A percentile compares a stretch with the other conserved stretches of the same genome.
phyloP scores from a whole-genome alignment of 2,329 filamentous ascomycete species.

The Ascocoryne sarcoides region DNA sequence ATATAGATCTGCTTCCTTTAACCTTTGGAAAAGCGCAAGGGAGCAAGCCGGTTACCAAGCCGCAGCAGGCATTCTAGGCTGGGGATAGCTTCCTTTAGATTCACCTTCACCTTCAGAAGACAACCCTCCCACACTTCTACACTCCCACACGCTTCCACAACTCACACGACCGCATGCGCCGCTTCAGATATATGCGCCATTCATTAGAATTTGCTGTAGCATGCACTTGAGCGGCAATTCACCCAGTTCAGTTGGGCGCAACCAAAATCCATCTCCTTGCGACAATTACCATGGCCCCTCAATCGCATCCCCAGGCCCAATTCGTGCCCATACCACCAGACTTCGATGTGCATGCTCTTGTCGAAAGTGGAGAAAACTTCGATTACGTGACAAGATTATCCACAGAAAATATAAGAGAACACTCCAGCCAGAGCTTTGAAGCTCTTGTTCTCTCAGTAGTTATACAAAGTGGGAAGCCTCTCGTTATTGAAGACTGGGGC shows the following conservation, averaged over 20 bases:
- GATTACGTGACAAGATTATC: constrained; percentile 77
- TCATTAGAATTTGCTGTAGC: not conserved
- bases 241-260: not conserved
- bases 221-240: not conserved
- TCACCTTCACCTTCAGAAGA: not conserved
- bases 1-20: too few relatives aligned
- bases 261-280: not conserved
- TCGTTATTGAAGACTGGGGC: constrained; percentile 88
- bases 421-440: constrained; percentile 74
- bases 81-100: not conserved
- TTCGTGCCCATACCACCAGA: constrained; percentile 88
- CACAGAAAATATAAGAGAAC: constrained; percentile 65
- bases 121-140: not conserved
- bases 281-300: constrained; percentile 52
- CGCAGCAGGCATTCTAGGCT: too few relatives aligned
- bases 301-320: constrained; percentile 71
- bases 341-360: constrained; percentile 66
- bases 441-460: constrained; percentile 80
- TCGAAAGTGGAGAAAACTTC: constrained; percentile 75
- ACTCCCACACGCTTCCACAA: not conserved
- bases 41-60: too few relatives aligned
- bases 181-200: not conserved
- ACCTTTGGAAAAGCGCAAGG: too few relatives aligned
- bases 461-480: constrained; percentile 72
- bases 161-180: not conserved